Conservation (phyloP, 2,329 filamentous ascomycete genomes). For the Metarhizium brunneum region DNA sequence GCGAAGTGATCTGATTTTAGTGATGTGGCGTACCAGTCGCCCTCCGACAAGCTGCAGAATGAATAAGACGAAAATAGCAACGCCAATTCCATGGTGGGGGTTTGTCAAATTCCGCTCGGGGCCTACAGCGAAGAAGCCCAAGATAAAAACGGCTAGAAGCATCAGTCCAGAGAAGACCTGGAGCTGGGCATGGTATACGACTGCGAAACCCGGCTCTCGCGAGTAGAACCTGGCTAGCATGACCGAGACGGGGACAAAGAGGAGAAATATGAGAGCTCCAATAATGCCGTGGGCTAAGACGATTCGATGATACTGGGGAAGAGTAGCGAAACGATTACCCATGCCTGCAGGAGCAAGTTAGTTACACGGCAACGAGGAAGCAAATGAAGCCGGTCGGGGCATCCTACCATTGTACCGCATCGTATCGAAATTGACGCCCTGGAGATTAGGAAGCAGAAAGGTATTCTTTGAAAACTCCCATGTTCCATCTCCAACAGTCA, state of each 20-base stretch:
- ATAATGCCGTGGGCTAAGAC: conserved; percentile 65
- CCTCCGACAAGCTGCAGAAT: conserved; percentile 64
- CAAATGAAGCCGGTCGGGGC: background rate
- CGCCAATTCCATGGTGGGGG: conserved; percentile 75
- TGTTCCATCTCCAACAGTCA: conserved; percentile 72
- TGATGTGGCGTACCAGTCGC: conserved; percentile 47
- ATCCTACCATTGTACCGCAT: conserved; percentile 72
- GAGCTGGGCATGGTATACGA: conserved; percentile 65
- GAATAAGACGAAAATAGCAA: conserved; percentile 67
- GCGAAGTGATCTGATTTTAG: conserved; percentile 38
- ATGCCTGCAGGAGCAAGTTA: conserved; percentile 49
- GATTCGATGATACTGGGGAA: conserved; percentile 61
- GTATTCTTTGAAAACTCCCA: conserved; percentile 72
- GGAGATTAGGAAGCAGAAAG: conserved; percentile 69
- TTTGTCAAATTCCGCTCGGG: conserved; percentile 64
- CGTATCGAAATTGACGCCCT: conserved; percentile 69
- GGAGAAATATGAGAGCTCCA: conserved; percentile 63
- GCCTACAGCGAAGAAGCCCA: conserved; percentile 73
- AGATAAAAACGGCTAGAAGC: conserved; percentile 60
- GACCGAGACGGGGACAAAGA: conserved; percentile 65
- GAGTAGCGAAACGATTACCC: conserved; percentile 66
- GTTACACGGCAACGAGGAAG: background rate
- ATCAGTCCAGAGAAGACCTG: conserved; percentile 61
- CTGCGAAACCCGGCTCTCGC: conserved; percentile 47
- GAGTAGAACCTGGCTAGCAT: conserved; percentile 65